phyloP scores from a whole-genome alignment of 2,329 filamentous ascomycete species.

The Aspergillus jensenii region DNA sequence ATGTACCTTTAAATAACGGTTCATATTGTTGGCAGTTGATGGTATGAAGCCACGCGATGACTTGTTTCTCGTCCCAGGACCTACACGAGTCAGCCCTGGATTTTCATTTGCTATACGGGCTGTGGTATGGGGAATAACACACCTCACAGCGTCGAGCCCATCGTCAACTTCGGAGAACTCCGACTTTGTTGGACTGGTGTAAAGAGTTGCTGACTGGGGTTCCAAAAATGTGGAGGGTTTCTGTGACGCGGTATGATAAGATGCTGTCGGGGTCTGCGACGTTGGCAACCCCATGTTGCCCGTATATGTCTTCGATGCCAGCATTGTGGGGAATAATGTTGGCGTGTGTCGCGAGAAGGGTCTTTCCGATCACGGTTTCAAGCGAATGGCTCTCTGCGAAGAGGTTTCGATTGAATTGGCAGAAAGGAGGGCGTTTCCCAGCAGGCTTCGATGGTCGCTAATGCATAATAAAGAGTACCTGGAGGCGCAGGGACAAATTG shows the following conservation, averaged over 20 bases:
- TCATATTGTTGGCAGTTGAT: constrained; percentile 96
- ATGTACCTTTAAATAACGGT: constrained; percentile 70
- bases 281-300: constrained; percentile 30
- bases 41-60: constrained; percentile 84
- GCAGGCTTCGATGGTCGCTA: not conserved
- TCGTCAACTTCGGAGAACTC: constrained; percentile 82
- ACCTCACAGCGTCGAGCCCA: constrained; percentile 71
- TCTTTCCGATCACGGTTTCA: not conserved
- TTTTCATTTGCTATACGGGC: not conserved
- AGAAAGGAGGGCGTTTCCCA: not conserved
- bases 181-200: constrained; percentile 83
- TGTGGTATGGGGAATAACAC: constrained; percentile 28
- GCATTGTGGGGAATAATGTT: constrained; percentile 28
- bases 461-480: constrained; percentile 13
- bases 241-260: constrained; percentile 31
- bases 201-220: constrained; percentile 44
- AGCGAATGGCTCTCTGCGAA: not conserved
- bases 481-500: not conserved
- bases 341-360: not conserved
- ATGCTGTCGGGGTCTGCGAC: constrained; percentile 35
- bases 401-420: not conserved
- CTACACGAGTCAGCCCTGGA: constrained; percentile 36
- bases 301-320: constrained; percentile 45
- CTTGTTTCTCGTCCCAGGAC: constrained; percentile 84
- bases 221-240: constrained; percentile 30